phyloP scores from a whole-genome alignment of 78 protist species.

The Planoprotostelium fungivorum region DNA sequence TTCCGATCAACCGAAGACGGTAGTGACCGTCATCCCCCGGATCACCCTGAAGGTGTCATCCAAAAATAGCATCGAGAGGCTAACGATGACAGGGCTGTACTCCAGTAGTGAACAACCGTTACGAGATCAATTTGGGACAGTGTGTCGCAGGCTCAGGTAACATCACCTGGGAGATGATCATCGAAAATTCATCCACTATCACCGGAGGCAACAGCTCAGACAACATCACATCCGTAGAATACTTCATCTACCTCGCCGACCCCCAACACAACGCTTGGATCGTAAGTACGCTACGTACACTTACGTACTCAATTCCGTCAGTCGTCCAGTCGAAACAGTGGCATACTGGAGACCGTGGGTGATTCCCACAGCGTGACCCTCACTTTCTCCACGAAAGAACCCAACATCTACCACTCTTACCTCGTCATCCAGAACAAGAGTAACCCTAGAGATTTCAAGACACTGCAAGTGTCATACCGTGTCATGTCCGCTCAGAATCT shows the following conservation, averaged over 20 bases:
- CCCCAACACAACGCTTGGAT: conserved; percentile 51
- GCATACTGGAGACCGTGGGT: conserved; percentile 54
- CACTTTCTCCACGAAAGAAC: conserved; percentile 34
- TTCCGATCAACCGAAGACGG: not conserved
- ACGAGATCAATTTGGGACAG: conserved; percentile 51
- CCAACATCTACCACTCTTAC: conserved; percentile 49
- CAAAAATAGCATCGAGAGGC: not conserved
- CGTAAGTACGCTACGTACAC: not conserved
- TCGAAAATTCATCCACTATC: conserved; percentile 13
- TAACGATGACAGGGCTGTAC: conserved; percentile 44
- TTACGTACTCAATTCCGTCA: not conserved
- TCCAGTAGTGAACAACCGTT: conserved; percentile 42
- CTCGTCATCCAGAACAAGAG: conserved; percentile 42
- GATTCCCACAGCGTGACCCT: conserved; percentile 36
- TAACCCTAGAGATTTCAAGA: conserved; percentile 49
- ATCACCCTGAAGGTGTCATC: not conserved
- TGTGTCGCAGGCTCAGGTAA: conserved; percentile 43
- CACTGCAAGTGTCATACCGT: conserved; percentile 46
- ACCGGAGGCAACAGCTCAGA: not conserved
- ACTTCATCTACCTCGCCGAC: conserved; percentile 30
- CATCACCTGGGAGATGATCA: conserved; percentile 40
- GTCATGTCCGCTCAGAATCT: conserved; percentile 47
- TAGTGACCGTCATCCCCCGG: not conserved
- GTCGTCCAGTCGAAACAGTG: conserved; percentile 32
- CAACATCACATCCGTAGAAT: conserved; percentile 15